Evolutionary conservation across 352 stramenopile species (phyloP).

Genomic region (Phytophthora lateralis): DNA sequence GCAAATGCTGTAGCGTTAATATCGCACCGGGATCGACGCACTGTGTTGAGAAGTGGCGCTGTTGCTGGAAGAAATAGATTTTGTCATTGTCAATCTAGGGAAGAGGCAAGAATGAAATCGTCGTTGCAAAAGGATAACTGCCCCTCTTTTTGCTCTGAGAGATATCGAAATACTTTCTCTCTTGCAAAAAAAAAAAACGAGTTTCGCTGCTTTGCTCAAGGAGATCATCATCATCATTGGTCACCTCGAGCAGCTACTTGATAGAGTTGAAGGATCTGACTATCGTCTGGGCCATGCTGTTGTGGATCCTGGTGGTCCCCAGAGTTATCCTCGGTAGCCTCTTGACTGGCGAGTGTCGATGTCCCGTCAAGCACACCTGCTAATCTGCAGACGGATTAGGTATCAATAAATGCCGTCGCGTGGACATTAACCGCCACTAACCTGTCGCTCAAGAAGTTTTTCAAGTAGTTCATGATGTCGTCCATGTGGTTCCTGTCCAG

Average conservation of each 20-base stretch:
- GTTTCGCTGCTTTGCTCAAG: not conserved
- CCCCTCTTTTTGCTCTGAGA: no score
- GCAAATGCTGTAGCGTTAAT: no score
- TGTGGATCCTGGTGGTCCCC: not conserved
- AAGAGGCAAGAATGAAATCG: not conserved
- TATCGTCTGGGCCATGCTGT: not conserved
- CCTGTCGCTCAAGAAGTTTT: constrained; percentile 13
- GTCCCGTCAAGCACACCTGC: no score
- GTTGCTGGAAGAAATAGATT: not conserved
- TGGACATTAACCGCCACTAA: constrained; percentile 3
- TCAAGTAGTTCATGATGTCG: constrained; percentile 17
- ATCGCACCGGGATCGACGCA: constrained; percentile 1
- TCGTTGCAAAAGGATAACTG: not conserved
- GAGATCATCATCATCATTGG: not conserved
- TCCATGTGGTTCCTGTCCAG: constrained; percentile 11
- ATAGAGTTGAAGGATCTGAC: constrained; percentile 4
- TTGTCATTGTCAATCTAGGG: not conserved
- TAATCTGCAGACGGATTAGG: no score
- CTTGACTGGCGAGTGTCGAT: no score
- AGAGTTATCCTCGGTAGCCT: not conserved
- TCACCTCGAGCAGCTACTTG: constrained; percentile 7
- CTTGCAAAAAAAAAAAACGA: no score
- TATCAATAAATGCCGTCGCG: no score
- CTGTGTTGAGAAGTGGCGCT: not conserved
- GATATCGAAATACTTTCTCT: not conserved